Evolutionary conservation across 345 rosid genomes (phyloP), one percentile per base, ranked within the genome.

Genomic region (Populus alba): DNA sequence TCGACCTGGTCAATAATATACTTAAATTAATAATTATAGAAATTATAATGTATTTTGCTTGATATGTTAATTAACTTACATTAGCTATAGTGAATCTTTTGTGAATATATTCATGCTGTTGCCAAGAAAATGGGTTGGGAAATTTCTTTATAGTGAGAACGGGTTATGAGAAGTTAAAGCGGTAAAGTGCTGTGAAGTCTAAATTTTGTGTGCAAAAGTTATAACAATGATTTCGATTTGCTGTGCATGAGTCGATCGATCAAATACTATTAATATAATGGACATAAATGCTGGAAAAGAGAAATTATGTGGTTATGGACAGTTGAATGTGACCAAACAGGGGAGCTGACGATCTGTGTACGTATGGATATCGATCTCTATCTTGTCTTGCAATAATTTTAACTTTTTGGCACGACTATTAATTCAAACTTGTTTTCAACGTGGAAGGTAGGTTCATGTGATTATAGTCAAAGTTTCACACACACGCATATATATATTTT

Each of bases 271-370:
- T 53, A 22, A 20, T 55, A 7, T 55, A 55, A 10, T 22, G 25
- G 61, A 9, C 61, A 20, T n/a, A 20, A 70, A 71, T 20, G 22
- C 17, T 25, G 18, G 38, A 18, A 25, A 22, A 55, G 66, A 27
- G 23, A 1, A 72, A 61, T 43, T 66, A 17, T 3, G 9, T 18
- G 20, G 71, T 51, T 41, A 7, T 59, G 17, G 67, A 78, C 62
- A 62, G 75, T 77, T 75, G 86, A 86, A 74, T 16, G 31, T 80
- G 79, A 78, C 83, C 76, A 10, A 77, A 53, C 45, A 71, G 38
- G 27, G 35, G 27, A 77, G 73, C 18, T 70, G 80, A 78, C 78
- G 47, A 80, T 49, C 68, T 63, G 45, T 13, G 65, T 41, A 47
- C 41, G 53, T 41, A 47, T 51, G 53, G 49, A 69, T 27, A 43